Percentiles rank a stretch among this genome's conserved stretches.
Evolutionary conservation across 768 basidiomycete genomes (phyloP).

Genomic region (Rhizopogon roseolus): DNA sequence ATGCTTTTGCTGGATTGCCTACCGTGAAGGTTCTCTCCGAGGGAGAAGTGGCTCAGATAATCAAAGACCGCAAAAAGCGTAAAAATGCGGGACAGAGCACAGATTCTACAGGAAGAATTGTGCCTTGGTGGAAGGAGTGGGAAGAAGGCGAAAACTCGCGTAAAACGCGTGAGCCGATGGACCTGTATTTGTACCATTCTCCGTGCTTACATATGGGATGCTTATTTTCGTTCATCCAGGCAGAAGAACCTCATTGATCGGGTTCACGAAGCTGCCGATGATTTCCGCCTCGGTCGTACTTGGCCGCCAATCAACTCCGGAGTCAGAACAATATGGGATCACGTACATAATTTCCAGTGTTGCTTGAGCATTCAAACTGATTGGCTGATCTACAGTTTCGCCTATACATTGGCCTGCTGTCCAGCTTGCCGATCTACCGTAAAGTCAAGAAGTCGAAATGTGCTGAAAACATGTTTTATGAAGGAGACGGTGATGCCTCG

Average conservation of each 20-base stretch:
- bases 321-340: slow-evolving; percentile 26
- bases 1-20: slow-evolving; percentile 15
- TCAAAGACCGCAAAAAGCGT: slow-evolving; percentile 9
- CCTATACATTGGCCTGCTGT: slow-evolving; percentile 24
- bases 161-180: slow-evolving; percentile 11
- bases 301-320: slow-evolving; percentile 26
- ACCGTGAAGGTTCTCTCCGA: slow-evolving; percentile 24
- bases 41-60: slow-evolving; percentile 12
- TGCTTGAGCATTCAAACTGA: neutral
- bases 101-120: slow-evolving; percentile 15
- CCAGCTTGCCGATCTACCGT: slow-evolving; percentile 26
- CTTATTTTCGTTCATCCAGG: slow-evolving; percentile 1
- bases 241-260: slow-evolving; percentile 14
- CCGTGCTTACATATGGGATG: neutral
- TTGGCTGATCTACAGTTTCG: slow-evolving; percentile 19
- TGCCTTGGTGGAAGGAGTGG: slow-evolving; percentile 31
- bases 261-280: slow-evolving; percentile 23
- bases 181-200: slow-evolving; percentile 26
- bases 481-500: slow-evolving; percentile 23
- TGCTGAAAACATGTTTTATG: slow-evolving; percentile 19
- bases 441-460: slow-evolving; percentile 22
- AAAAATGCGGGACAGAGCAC: slow-evolving; percentile 16
- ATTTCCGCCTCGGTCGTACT: slow-evolving; percentile 24
- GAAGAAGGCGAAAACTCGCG: slow-evolving; percentile 20
- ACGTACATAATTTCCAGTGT: slow-evolving; percentile 10